phyloP scores from a whole-genome alignment of 345 rosid genomes.

The Camelina laxa region DNA sequence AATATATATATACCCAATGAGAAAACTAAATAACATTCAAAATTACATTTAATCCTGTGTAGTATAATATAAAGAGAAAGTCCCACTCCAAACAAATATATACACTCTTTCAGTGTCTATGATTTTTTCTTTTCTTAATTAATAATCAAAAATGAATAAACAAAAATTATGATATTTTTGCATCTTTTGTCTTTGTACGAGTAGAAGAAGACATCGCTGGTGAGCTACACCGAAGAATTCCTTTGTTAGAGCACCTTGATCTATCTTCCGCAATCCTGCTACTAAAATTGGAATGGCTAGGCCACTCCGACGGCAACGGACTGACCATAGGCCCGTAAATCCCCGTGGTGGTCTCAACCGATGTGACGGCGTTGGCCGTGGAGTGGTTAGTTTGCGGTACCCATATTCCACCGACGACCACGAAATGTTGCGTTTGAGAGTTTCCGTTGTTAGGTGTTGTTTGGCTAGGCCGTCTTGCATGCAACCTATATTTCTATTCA shows the following conservation, averaged over 20 bases:
- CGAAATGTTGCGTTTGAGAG: conserved; percentile 74
- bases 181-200: conserved; percentile 32
- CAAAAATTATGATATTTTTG: conserved; percentile 23
- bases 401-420: conserved; percentile 94
- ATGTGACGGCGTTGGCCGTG: conserved; percentile 43
- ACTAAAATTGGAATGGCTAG: conserved; percentile 25
- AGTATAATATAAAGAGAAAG: not conserved
- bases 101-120: conserved; percentile 15
- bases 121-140: not conserved
- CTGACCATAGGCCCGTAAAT: conserved; percentile 48
- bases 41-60: not conserved
- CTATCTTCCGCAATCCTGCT: not conserved
- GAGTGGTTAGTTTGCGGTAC: conserved; percentile 63
- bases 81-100: conserved; percentile 3
- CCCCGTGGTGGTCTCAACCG: conserved; percentile 48
- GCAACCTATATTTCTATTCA: conserved; percentile 82
- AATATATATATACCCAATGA: too few species aligned
- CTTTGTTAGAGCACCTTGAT: conserved; percentile 26
- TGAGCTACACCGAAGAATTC: conserved; percentile 38
- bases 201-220: conserved; percentile 44
- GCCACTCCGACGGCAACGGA: conserved; percentile 47
- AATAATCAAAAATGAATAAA: conserved; percentile 3
- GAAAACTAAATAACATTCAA: too few species aligned
- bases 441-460: conserved; percentile 48
- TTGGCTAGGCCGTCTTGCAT: conserved; percentile 73